A percentile compares a stretch with the other conserved stretches of the same genome.
These are phyloP conservation scores for Cladosporium sp. DNA, from an alignment of 2,329 filamentous ascomycete species.

Conservation along the genomic window DNA sequence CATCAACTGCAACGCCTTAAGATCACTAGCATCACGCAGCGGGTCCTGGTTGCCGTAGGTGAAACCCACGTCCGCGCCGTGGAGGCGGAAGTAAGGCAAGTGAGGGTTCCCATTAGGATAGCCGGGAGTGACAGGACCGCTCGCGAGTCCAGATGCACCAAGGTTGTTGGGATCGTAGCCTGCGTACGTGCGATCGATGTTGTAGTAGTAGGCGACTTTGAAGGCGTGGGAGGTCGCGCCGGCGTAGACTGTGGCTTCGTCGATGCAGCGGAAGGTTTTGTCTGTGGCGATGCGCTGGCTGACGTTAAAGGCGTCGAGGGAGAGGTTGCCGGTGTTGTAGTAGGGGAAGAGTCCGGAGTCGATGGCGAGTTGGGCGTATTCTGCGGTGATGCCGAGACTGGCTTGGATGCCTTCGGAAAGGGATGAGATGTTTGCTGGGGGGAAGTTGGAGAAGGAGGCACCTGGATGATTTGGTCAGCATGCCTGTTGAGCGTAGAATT, in stretches of 20 bases:
- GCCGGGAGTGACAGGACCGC: slow-evolving; percentile 38
- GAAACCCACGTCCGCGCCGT: slow-evolving; percentile 52
- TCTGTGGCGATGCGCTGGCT: slow-evolving; percentile 58
- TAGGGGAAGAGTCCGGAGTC: slow-evolving; percentile 53
- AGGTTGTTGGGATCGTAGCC: slow-evolving; percentile 56
- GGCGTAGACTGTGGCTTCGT: slow-evolving; percentile 59
- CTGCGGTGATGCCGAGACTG: slow-evolving; percentile 47
- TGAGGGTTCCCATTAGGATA: slow-evolving; percentile 50
- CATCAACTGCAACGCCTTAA: slow-evolving; percentile 48
- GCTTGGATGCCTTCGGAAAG: slow-evolving; percentile 46
- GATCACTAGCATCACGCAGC: slow-evolving; percentile 53
- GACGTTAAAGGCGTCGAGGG: slow-evolving; percentile 58
- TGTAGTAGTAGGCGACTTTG: slow-evolving; percentile 57
- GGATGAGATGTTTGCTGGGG: slow-evolving; percentile 44
- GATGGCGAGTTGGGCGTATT: slow-evolving; percentile 44
- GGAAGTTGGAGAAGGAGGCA: slow-evolving; percentile 54
- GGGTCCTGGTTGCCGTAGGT: slow-evolving; percentile 38
- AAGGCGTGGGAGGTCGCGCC: slow-evolving; percentile 50
- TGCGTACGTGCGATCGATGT: slow-evolving; percentile 59
- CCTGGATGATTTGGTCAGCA: slow-evolving; percentile 25
- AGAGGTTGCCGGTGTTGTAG: slow-evolving; percentile 50
- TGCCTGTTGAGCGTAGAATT: background rate
- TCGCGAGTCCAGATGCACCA: slow-evolving; percentile 43
- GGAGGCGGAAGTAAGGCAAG: slow-evolving; percentile 57
- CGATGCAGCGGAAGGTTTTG: slow-evolving; percentile 60